Conservation (phyloP, 805 yeast species). For the Kazachstania martiniae region DNA sequence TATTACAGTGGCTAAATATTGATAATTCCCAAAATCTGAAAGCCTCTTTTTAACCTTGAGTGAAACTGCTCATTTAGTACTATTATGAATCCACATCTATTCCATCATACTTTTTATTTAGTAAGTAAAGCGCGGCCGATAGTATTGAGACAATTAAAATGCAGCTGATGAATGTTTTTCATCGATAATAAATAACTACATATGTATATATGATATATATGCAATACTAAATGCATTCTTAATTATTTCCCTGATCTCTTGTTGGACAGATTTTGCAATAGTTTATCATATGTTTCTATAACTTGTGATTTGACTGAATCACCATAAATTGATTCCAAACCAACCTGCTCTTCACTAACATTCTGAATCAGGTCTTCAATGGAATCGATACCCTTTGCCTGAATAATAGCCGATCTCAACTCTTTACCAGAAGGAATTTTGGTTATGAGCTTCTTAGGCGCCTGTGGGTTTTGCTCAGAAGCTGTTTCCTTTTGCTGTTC, state of each 20-base stretch:
- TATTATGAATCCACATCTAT: no score
- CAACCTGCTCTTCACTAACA: slow-evolving; percentile 45
- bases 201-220: no score
- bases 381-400: slow-evolving; percentile 66
- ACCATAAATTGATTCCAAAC: slow-evolving; percentile 40
- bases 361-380: slow-evolving; percentile 57
- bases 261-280: slow-evolving; percentile 52
- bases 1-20: no score
- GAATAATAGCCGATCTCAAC: slow-evolving; percentile 44
- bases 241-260: slow-evolving; percentile 1
- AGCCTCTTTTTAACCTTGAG: no score
- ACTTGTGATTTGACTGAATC: slow-evolving; percentile 14
- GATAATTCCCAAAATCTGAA: no score
- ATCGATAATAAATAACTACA: no score
- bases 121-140: no score
- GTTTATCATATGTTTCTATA: slow-evolving; percentile 54
- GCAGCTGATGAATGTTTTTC: no score
- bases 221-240: neutral
- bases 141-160: no score
- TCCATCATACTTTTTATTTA: no score
- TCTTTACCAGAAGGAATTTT: slow-evolving; percentile 38
- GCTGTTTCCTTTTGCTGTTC: neutral
- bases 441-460: slow-evolving; percentile 9
- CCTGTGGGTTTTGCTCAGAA: neutral
- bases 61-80: no score